Percentiles rank a stretch among this genome's conserved stretches.
phyloP scores from a whole-genome alignment of 2,329 filamentous ascomycete genomes.

The Orbilia oligospora region DNA sequence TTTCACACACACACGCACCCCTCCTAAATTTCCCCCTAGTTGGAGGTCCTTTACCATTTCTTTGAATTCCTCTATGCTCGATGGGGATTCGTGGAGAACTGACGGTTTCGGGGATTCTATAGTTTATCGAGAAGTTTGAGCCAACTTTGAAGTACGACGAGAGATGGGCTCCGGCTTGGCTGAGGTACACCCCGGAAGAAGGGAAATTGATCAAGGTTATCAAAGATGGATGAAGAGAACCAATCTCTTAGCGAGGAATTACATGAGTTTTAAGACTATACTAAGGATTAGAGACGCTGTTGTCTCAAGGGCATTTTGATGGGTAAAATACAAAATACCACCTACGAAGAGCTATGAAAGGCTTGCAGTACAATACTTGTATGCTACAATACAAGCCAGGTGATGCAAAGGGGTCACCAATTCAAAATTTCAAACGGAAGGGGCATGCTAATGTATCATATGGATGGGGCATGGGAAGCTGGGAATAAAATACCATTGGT shows the following conservation, averaged over 20 bases:
- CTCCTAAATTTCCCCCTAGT: too few species aligned
- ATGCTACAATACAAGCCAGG: background rate
- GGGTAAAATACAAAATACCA: constrained; percentile 11
- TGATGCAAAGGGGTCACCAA: background rate
- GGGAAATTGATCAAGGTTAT: constrained; percentile 33
- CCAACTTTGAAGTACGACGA: constrained; percentile 62
- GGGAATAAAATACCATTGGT: background rate
- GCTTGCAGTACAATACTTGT: constrained; percentile 5
- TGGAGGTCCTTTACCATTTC: background rate
- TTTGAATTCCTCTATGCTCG: background rate
- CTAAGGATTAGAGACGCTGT: background rate
- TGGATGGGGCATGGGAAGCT: background rate
- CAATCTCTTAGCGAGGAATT: background rate
- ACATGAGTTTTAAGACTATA: background rate
- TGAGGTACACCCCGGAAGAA: constrained; percentile 43
- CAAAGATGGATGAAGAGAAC: constrained; percentile 19
- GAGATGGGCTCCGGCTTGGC: constrained; percentile 61
- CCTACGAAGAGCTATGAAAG: background rate
- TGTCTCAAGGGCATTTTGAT: background rate
- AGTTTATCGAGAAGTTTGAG: constrained; percentile 64
- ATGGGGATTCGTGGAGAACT: background rate
- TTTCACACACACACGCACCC: too few species aligned
- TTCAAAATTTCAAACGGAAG: background rate
- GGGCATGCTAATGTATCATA: background rate
- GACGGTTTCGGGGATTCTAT: background rate